A percentile compares a stretch with the other conserved stretches of the same genome.
Conservation (phyloP, 441 rosid species). For the Gossypium gossypioides region DNA sequence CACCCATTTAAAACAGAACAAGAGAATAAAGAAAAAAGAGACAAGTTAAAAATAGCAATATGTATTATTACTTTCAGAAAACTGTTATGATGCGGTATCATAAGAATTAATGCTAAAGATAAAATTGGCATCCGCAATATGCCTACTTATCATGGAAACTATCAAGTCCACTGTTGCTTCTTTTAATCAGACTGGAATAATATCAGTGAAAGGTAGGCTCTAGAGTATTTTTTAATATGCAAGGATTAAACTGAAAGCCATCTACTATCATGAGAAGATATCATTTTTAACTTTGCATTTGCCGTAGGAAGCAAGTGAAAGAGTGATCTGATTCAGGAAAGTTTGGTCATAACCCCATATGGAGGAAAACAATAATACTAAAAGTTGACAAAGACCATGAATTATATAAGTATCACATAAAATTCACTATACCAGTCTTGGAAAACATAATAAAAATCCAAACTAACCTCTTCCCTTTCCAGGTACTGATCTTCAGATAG, state of each 20-base stretch:
- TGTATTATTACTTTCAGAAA: background rate
- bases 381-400: background rate
- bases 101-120: background rate
- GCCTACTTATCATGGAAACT: background rate
- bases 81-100: background rate
- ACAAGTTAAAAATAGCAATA: background rate
- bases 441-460: background rate
- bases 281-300: background rate
- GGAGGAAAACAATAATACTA: background rate
- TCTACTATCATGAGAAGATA: background rate
- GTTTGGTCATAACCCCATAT: background rate
- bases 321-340: background rate
- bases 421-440: background rate
- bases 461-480: slow-evolving; percentile 68
- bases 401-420: background rate
- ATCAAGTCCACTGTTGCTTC: background rate
- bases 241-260: background rate
- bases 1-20: background rate
- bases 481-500: slow-evolving; percentile 54
- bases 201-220: background rate
- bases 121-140: background rate
- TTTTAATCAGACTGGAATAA: background rate
- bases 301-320: background rate
- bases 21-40: background rate
- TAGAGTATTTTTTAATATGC: background rate